A percentile compares a stretch with the other conserved stretches of the same genome.
Conservation (phyloP, 2,329 filamentous ascomycete species). For the Venturia aucupariae region DNA sequence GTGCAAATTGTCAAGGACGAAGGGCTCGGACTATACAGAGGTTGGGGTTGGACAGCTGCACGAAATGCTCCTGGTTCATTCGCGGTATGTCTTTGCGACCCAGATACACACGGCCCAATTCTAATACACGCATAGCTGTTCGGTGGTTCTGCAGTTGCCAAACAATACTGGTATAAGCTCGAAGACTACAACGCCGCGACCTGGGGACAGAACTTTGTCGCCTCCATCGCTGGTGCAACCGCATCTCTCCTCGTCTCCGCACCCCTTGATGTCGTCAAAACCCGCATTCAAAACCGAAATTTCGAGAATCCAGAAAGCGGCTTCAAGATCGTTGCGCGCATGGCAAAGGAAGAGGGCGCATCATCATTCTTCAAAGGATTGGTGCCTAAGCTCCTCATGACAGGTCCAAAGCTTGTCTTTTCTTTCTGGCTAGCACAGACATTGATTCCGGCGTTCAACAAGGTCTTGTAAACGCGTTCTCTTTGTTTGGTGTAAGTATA, state of each 20-base stretch:
- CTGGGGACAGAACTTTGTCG: slow-evolving; percentile 96
- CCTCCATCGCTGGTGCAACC: slow-evolving; percentile 88
- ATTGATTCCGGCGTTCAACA: slow-evolving; percentile 84
- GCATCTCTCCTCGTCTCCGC: slow-evolving; percentile 95
- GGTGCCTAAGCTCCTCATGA: slow-evolving; percentile 97
- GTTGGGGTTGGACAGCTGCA: slow-evolving; percentile 95
- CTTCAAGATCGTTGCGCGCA: slow-evolving; percentile 82
- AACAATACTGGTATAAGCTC: slow-evolving; percentile 88
- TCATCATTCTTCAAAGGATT: slow-evolving; percentile 95
- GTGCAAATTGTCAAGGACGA: slow-evolving; percentile 86
- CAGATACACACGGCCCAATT: slow-evolving; percentile 18
- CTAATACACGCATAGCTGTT: slow-evolving; percentile 56
- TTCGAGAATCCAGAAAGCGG: slow-evolving; percentile 96
- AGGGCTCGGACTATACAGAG: slow-evolving; percentile 89
- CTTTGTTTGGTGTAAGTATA: slow-evolving; percentile 7
- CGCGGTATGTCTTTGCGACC: slow-evolving; percentile 54
- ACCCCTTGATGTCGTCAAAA: slow-evolving; percentile 95
- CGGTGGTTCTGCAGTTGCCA: slow-evolving; percentile 92
- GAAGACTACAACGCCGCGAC: slow-evolving; percentile 89
- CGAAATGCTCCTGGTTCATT: slow-evolving; percentile 96
- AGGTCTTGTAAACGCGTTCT: slow-evolving; percentile 42
- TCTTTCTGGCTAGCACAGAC: slow-evolving; percentile 99
- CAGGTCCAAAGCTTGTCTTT: slow-evolving; percentile 96
- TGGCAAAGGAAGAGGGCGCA: slow-evolving; percentile 83
- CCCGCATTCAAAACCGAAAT: slow-evolving; percentile 95